These are phyloP conservation scores for Mycosphaerella sp. DNA, from an alignment of 2,329 filamentous ascomycete species.

Conservation along the genomic window DNA sequence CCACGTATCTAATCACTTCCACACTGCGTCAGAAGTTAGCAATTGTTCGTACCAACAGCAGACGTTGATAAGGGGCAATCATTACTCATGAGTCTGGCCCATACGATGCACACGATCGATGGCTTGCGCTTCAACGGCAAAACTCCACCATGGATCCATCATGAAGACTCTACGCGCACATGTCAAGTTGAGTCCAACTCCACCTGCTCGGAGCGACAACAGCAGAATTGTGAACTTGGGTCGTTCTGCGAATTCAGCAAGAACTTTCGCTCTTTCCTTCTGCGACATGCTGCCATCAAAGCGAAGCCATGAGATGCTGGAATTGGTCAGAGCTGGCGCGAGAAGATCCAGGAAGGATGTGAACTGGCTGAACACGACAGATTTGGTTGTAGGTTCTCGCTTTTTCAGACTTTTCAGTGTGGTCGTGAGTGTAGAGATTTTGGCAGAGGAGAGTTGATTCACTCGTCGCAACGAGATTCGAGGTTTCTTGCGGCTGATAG, in stretches of 20 bases:
- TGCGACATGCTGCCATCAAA: constrained; percentile 89
- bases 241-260: constrained; percentile 59
- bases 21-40: constrained; percentile 56
- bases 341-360: constrained; percentile 93
- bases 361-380: constrained; percentile 94
- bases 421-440: constrained; percentile 71
- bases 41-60: neutral
- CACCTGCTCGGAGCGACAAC: constrained; percentile 79
- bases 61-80: neutral
- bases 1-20: constrained; percentile 78
- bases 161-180: constrained; percentile 86
- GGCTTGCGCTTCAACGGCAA: constrained; percentile 90
- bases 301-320: constrained; percentile 72
- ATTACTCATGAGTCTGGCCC: constrained; percentile 72
- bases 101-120: constrained; percentile 97
- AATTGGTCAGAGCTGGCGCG: constrained; percentile 65
- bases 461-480: constrained; percentile 57
- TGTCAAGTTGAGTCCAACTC: constrained; percentile 89
- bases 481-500: constrained; percentile 7
- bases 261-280: constrained; percentile 70
- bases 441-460: constrained; percentile 70
- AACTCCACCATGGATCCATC: constrained; percentile 99
- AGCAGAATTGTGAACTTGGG: constrained; percentile 65
- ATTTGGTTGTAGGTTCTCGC: constrained; percentile 61
- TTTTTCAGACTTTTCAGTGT: constrained; percentile 65